Percentiles rank a stretch among this genome's conserved stretches.
These are phyloP conservation scores for Holtermannia corniformis DNA, from an alignment of 768 basidiomycete species.

Conservation along the genomic window DNA sequence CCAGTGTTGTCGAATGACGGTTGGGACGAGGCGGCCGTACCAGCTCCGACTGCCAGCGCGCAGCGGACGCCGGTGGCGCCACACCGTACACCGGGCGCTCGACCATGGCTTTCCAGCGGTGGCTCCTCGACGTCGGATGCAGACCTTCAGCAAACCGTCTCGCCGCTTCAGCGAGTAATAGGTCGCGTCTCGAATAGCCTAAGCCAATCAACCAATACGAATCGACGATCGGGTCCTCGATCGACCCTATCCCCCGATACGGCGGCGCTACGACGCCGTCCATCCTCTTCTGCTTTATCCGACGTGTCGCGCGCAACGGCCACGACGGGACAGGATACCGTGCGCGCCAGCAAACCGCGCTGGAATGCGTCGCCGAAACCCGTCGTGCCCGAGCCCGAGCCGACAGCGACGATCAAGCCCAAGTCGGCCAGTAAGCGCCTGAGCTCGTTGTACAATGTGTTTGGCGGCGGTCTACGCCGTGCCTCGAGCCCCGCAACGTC, in stretches of 20 bases:
- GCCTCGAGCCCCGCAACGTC: background rate
- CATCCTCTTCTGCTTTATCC: background rate
- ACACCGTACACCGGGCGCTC: conserved; percentile 1
- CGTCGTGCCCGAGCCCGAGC: background rate
- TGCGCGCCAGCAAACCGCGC: conserved; percentile 12
- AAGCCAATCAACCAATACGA: background rate
- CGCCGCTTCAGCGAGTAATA: background rate
- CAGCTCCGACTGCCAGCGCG: background rate
- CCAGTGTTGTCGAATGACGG: conserved; percentile 3
- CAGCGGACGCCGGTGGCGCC: background rate
- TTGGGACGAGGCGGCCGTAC: conserved; percentile 7
- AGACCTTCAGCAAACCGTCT: conserved; percentile 5
- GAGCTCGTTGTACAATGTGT: background rate
- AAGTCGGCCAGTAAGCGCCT: background rate
- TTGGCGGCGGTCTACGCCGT: background rate
- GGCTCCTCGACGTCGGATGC: no score
- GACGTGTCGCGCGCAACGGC: background rate
- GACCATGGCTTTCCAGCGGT: no score
- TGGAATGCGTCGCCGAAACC: conserved; percentile 23
- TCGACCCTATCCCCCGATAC: background rate
- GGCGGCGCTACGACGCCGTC: conserved; percentile 5
- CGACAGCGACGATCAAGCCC: conserved; percentile 2
- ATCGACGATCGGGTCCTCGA: no score
- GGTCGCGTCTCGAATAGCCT: conserved; percentile 3
- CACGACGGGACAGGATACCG: conserved; percentile 1